Percentiles rank a stretch among this genome's conserved stretches.
Evolutionary conservation across 2,329 filamentous ascomycete genomes (phyloP).

Genomic region (Trichophyton simii): DNA sequence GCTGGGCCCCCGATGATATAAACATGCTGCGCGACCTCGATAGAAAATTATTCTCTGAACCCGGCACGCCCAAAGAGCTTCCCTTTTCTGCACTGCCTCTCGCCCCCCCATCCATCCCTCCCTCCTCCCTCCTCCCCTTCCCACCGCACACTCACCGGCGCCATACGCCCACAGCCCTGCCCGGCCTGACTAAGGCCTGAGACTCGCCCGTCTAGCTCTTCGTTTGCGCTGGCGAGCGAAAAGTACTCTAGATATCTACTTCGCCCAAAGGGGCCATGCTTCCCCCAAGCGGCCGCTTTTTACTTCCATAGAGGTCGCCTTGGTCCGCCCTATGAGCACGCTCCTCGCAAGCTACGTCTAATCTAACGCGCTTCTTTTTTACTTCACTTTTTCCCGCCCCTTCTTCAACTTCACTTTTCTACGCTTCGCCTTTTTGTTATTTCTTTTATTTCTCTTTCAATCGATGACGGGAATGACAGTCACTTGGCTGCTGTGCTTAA

Average conservation of each 20-base stretch:
- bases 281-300: background rate
- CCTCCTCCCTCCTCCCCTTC: background rate
- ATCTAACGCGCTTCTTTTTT: background rate
- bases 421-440: background rate
- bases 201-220: background rate
- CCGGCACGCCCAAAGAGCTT: background rate
- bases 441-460: background rate
- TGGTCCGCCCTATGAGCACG: background rate
- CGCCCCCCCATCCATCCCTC: background rate
- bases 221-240: background rate
- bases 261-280: background rate
- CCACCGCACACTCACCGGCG: background rate
- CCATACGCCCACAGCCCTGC: background rate
- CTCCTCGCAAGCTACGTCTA: background rate
- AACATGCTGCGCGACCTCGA: slow-evolving; percentile 37
- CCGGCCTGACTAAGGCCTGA: background rate
- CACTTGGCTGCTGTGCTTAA: background rate
- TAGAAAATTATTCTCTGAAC: slow-evolving; percentile 6
- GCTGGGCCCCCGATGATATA: slow-evolving; percentile 32
- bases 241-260: background rate
- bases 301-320: background rate
- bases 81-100: background rate
- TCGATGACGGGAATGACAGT: background rate
- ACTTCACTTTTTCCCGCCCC: background rate
- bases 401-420: background rate